Evolutionary conservation across 495 filamentous ascomycete species (phyloP).

Genomic region (Rusavskia elegans): DNA sequence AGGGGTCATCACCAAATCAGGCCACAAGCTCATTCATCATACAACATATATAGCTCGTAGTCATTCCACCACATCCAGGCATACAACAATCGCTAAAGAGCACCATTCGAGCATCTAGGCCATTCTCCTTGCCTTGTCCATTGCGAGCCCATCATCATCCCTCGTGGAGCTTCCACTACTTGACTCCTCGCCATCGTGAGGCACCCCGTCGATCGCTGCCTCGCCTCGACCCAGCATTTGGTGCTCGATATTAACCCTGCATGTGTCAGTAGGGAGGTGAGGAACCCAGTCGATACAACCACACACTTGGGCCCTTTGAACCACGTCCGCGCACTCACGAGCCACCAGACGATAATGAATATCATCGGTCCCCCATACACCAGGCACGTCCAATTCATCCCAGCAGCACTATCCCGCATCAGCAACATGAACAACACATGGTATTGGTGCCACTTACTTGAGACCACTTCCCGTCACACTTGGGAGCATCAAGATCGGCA

Average conservation of each 20-base stretch:
- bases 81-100: too few species aligned
- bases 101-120: neutral
- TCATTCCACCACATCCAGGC: too few species aligned
- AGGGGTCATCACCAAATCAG: too few species aligned
- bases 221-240: conserved; percentile 11
- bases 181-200: neutral
- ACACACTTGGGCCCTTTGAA: conserved; percentile 53
- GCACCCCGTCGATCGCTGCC: conserved; percentile 5
- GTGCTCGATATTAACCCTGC: conserved; percentile 15
- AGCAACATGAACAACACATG: neutral
- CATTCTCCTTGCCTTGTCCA: neutral
- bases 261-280: neutral
- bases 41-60: too few species aligned
- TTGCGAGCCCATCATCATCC: neutral
- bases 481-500: conserved; percentile 61
- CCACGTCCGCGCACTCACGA: conserved; percentile 55
- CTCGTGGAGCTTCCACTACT: conserved; percentile 6
- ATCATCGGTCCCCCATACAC: conserved; percentile 60
- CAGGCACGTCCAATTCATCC: conserved; percentile 64
- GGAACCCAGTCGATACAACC: neutral
- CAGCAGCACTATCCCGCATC: conserved; percentile 7
- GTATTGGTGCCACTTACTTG: conserved; percentile 19
- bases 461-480: conserved; percentile 40
- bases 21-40: too few species aligned
- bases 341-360: conserved; percentile 49